Percentiles rank a stretch among this genome's conserved stretches.
Conservation (phyloP, 176 grass and related monocot species). For the Avena sativa region DNA sequence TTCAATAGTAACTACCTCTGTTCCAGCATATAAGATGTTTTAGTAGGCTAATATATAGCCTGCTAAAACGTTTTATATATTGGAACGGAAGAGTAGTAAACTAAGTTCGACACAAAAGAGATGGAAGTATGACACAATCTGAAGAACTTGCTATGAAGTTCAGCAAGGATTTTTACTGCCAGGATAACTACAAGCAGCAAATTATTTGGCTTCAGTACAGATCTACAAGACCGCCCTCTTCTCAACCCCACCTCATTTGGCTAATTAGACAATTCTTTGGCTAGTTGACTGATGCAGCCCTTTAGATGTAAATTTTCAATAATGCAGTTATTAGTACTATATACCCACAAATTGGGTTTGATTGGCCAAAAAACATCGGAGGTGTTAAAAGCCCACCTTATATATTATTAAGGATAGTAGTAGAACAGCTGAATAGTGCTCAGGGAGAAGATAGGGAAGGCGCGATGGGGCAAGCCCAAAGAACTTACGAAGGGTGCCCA, state of each 20-base stretch:
- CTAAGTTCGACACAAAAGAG: not conserved
- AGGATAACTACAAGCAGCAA: conserved; percentile 22
- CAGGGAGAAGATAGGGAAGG: not conserved
- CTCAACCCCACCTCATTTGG: not conserved
- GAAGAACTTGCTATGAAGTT: too few relatives aligned
- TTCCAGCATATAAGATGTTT: too few relatives aligned
- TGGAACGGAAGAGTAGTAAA: not conserved
- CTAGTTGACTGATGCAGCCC: conserved; percentile 12
- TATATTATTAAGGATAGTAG: not conserved
- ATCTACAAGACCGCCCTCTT: not conserved
- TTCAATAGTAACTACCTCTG: conserved; percentile 2
- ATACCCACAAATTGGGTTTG: conserved; percentile 3
- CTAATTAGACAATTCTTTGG: conserved; percentile 6
- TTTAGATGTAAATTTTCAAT: not conserved
- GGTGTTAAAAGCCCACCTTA: conserved; percentile 2
- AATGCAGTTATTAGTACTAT: not conserved
- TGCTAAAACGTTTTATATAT: too few relatives aligned
- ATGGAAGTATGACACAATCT: not conserved
- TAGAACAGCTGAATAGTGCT: conserved; percentile 2
- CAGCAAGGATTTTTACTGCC: not conserved
- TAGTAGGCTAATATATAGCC: too few relatives aligned
- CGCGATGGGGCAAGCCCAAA: not conserved
- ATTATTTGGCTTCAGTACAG: not conserved
- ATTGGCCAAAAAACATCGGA: conserved; percentile 30
- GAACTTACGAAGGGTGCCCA: conserved; percentile 88